These are phyloP conservation scores for Gossypium davidsonii DNA, from an alignment of 441 rosid genomes.

Conservation along the genomic window DNA sequence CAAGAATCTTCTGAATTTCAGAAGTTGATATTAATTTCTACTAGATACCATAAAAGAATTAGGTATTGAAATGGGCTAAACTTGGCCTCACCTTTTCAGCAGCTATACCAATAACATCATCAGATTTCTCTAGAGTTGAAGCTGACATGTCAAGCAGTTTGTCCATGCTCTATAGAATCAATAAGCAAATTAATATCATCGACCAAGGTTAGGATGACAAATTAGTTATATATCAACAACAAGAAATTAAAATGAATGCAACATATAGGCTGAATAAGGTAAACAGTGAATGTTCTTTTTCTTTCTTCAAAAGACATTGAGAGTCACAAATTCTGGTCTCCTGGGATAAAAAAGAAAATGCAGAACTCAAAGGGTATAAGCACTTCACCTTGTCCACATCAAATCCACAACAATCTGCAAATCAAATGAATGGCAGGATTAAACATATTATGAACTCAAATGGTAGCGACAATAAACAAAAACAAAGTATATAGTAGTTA, in stretches of 20 bases:
- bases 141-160: conserved; percentile 44
- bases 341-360: not conserved
- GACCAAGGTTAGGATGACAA: not conserved
- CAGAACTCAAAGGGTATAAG: conserved; percentile 16
- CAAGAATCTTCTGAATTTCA: not conserved
- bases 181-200: not conserved
- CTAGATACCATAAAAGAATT: not conserved
- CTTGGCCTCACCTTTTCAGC: conserved; percentile 27
- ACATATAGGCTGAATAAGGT: not conserved
- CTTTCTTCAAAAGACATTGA: not conserved
- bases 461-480: not conserved
- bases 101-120: conserved; percentile 32
- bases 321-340: not conserved
- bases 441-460: not conserved
- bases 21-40: not conserved
- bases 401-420: conserved; percentile 41
- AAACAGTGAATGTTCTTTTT: not conserved
- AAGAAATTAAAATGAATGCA: not conserved
- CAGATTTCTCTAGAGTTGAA: conserved; percentile 29
- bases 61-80: not conserved
- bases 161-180: conserved; percentile 42
- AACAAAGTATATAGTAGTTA: not conserved
- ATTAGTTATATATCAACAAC: not conserved
- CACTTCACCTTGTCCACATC: conserved; percentile 37
- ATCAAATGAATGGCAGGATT: conserved; percentile 2